phyloP scores from a whole-genome alignment of 176 grass and related monocot species.

The Triticum turgidum region DNA sequence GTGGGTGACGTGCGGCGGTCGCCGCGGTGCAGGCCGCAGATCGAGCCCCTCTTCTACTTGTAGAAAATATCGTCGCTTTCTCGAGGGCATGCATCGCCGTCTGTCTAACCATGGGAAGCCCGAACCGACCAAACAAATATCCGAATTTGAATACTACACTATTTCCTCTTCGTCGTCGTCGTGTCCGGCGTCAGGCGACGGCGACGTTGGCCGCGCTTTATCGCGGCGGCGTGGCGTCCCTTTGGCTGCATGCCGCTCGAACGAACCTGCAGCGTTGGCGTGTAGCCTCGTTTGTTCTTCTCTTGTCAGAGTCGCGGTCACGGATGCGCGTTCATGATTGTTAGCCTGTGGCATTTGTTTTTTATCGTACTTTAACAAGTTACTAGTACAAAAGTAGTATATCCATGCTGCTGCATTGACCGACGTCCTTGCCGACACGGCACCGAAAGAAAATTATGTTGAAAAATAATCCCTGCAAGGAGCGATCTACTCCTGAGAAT shows the following conservation, averaged over 20 bases:
- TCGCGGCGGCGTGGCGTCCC: neutral
- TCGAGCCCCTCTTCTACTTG: neutral
- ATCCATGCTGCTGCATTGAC: neutral
- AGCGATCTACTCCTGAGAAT: neutral
- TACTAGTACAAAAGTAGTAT: neutral
- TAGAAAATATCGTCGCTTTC: neutral
- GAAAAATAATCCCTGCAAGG: neutral
- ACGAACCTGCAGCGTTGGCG: neutral
- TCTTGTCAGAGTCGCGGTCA: neutral
- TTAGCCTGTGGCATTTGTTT: too few relatives aligned
- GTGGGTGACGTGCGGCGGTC: neutral
- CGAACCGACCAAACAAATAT: neutral
- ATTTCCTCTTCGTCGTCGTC: neutral
- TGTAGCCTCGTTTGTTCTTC: neutral
- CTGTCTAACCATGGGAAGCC: neutral
- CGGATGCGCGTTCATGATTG: neutral
- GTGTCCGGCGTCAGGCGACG: neutral
- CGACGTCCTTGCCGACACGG: neutral
- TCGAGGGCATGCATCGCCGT: neutral
- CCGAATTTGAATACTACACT: neutral
- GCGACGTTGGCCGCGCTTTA: neutral
- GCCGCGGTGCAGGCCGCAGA: neutral
- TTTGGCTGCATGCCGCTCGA: neutral
- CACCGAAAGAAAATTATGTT: neutral
- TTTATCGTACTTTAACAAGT: neutral